These are phyloP conservation scores for Paraglomus occultum DNA, from an alignment of 192 early-diverging fungal species.

Conservation along the genomic window DNA sequence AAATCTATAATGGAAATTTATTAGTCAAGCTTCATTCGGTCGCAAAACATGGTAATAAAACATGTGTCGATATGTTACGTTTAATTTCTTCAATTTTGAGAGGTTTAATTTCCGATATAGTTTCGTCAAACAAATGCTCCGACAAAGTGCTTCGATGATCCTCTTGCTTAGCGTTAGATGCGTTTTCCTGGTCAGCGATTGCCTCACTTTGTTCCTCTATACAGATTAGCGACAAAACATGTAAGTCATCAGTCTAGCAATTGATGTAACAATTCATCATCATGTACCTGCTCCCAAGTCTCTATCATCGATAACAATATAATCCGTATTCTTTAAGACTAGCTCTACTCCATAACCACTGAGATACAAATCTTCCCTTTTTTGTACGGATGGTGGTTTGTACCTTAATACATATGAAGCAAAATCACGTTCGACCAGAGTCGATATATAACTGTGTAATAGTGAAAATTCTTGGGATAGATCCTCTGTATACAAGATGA, in stretches of 20 bases:
- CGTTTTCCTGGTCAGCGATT: not conserved
- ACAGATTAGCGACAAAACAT: conserved; percentile 25
- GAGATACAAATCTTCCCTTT: conserved; percentile 48
- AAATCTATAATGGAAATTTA: conserved; percentile 37
- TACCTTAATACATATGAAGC: conserved; percentile 75
- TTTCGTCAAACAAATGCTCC: conserved; percentile 44
- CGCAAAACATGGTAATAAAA: not conserved
- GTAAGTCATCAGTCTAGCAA: conserved; percentile 2
- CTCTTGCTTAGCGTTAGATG: conserved; percentile 25
- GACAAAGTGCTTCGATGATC: not conserved
- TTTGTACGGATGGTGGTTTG: not conserved
- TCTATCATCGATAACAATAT: conserved; percentile 94
- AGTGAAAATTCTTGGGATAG: conserved; percentile 52
- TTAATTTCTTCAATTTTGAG: conserved; percentile 51
- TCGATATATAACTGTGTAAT: conserved; percentile 55
- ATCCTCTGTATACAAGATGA: conserved; percentile 79
- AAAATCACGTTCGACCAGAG: conserved; percentile 45
- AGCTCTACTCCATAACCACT: conserved; percentile 93
- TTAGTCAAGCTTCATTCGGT: not conserved
- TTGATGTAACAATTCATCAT: not conserved
- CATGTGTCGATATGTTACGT: conserved; percentile 33
- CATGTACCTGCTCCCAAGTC: conserved; percentile 48
- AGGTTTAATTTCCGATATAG: conserved; percentile 48
- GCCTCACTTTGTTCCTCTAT: conserved; percentile 13
- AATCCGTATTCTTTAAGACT: conserved; percentile 94